phyloP scores from a whole-genome alignment of 306 rosid genomes.

The Carpinus fangiana region DNA sequence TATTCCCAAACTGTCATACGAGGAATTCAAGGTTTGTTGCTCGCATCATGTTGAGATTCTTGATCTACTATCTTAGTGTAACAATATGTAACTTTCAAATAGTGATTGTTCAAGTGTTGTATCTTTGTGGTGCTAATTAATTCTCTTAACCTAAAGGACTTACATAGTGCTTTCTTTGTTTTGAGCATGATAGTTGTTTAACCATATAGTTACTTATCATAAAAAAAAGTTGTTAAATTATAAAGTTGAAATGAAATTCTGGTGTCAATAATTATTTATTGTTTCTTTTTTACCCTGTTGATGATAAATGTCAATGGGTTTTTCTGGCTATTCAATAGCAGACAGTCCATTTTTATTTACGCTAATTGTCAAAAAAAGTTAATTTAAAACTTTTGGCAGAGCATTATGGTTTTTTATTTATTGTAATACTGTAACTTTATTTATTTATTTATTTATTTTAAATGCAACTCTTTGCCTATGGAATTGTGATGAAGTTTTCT shows the following conservation, averaged over 20 bases:
- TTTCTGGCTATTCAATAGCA: not conserved
- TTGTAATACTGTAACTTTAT: not conserved
- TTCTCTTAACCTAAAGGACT: not conserved
- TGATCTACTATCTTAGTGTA: not conserved
- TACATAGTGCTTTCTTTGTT: not conserved
- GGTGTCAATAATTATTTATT: not conserved
- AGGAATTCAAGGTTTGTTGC: conserved; percentile 81
- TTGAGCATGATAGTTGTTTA: not conserved
- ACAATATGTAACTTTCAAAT: not conserved
- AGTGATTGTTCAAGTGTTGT: not conserved
- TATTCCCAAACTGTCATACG: conserved; percentile 86
- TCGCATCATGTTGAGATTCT: not conserved
- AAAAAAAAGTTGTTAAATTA: not conserved
- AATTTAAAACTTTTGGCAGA: not conserved
- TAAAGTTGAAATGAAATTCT: not conserved
- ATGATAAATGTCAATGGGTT: not conserved
- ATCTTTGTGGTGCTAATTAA: not conserved
- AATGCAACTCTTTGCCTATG: not conserved
- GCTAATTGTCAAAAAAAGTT: not conserved
- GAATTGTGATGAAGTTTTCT: not conserved
- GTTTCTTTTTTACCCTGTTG: not conserved
- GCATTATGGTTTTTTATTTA: not conserved
- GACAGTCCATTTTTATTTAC: not conserved
- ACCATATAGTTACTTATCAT: not conserved
- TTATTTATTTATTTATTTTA: not conserved